Base-by-base conservation (phyloP, 1,139 yeast genomes). In the Diutina ranongensis region DNA sequence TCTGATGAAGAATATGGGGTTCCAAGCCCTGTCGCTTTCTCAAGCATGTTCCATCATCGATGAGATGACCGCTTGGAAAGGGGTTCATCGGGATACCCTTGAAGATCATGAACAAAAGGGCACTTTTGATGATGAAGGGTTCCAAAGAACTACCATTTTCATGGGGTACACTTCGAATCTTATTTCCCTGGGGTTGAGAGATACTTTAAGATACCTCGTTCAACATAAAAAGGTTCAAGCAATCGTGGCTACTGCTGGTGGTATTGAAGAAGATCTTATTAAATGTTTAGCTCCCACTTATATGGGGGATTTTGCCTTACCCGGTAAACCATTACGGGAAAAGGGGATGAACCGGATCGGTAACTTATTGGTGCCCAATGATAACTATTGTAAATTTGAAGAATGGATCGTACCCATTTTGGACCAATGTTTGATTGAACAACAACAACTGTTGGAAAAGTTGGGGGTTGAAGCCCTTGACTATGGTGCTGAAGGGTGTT, bases 301-400 rank as follows among this genome's bases (percentile, higher is more conserved):
- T 57, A 71, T 92, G 72, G 97, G 98, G 46, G 97, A 88, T 44
- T 92, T 88, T 61, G 62, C 82, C 44, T 72, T 89, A 52, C 80
- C 82, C 16, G 98, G 98, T 50, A 72, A 80, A 49, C 72, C 76
- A 35, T 74, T 92, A 53, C 79, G 99, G 63, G 95, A 88, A 46
- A 83, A 88, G 63, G 99, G 99, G 50, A 80, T 92, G 82, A 92
- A 92, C 68, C 80, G 99, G 66, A 94, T 94, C 55, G 99, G 99
- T 50, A 94, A 92, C 63, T 72, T 92, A 62, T 71, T 92, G 55
- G 98, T 92, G 46, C 99, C 99, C 46, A 92, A 92, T 62, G 98
- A 94, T 62, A 92, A 92, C 68, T 92, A 92, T 67, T 89, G 97
- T 70, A 81, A 79, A 59, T 92, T 92, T 58, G 99, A 92, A 65